A percentile compares a stretch with the other conserved stretches of the same genome.
Conservation (phyloP, 1,284 basidiomycete species). For the Irpex rosettiformis region DNA sequence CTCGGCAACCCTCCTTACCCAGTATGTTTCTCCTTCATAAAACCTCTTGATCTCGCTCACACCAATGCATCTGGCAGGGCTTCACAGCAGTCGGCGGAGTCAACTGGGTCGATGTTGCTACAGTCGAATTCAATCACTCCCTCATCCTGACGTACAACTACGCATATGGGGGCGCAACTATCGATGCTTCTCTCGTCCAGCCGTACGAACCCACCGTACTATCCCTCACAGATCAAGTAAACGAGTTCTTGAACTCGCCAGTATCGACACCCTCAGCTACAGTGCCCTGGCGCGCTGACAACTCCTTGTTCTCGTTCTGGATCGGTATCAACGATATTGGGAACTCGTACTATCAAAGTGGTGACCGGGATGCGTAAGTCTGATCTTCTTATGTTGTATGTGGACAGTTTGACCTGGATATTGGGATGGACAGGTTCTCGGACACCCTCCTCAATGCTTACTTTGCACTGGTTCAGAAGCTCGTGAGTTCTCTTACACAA, state of each 20-base stretch:
- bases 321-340: slow-evolving; percentile 65
- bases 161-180: slow-evolving; percentile 59
- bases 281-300: slow-evolving; percentile 49
- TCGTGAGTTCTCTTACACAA: slow-evolving; percentile 34
- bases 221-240: slow-evolving; percentile 53
- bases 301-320: slow-evolving; percentile 55
- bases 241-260: slow-evolving; percentile 42
- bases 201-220: slow-evolving; percentile 48
- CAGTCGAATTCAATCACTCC: slow-evolving; percentile 48
- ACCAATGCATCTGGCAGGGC: slow-evolving; percentile 29
- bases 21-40: slow-evolving; percentile 14
- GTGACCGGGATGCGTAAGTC: slow-evolving; percentile 46
- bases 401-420: no score
- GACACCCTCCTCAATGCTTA: slow-evolving; percentile 47
- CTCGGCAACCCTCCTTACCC: slow-evolving; percentile 59
- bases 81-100: slow-evolving; percentile 52
- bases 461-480: slow-evolving; percentile 51
- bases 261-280: slow-evolving; percentile 39
- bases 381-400: no score
- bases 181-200: slow-evolving; percentile 46
- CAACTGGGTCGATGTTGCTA: slow-evolving; percentile 55
- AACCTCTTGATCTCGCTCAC: neutral
- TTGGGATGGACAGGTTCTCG: slow-evolving; percentile 48
- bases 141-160: slow-evolving; percentile 55
- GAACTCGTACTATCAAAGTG: slow-evolving; percentile 43